A percentile compares a stretch with the other conserved stretches of the same genome.
Evolutionary conservation across 1,284 basidiomycete species (phyloP).

Genomic region (Xerocomus nothofagi): DNA sequence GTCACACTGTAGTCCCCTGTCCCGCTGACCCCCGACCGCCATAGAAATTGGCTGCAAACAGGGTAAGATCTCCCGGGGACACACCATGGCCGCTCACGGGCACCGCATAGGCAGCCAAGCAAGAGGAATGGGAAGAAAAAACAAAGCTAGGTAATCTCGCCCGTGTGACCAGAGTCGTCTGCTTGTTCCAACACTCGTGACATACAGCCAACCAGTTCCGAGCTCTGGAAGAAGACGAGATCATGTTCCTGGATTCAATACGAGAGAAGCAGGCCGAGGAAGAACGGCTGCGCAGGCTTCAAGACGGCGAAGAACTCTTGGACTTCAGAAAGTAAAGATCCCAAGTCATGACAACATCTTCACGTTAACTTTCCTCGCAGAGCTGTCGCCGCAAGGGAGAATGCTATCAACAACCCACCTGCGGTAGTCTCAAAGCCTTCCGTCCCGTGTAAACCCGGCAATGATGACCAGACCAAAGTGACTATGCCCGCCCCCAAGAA

Average conservation of each 20-base stretch:
- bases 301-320: slow-evolving; percentile 80
- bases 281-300: slow-evolving; percentile 69
- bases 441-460: slow-evolving; percentile 17
- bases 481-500: slow-evolving; percentile 40
- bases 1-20: slow-evolving; percentile 16
- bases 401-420: slow-evolving; percentile 45
- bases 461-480: slow-evolving; percentile 26
- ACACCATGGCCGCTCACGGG: slow-evolving; percentile 20
- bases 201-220: slow-evolving; percentile 83
- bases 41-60: slow-evolving; percentile 82
- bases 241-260: slow-evolving; percentile 84
- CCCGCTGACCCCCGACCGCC: slow-evolving; percentile 37
- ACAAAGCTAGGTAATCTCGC: slow-evolving; percentile 71
- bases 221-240: slow-evolving; percentile 87
- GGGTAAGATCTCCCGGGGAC: slow-evolving; percentile 47
- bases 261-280: slow-evolving; percentile 74
- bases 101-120: slow-evolving; percentile 70
- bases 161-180: slow-evolving; percentile 1
- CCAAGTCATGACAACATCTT: slow-evolving; percentile 4
- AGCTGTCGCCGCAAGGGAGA: slow-evolving; percentile 72
- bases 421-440: slow-evolving; percentile 18
- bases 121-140: slow-evolving; percentile 93
- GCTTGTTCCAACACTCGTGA: slow-evolving; percentile 8
- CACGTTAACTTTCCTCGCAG: slow-evolving; percentile 39
- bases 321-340: slow-evolving; percentile 71